Evolutionary conservation across 1,284 basidiomycete genomes (phyloP).

Genomic region (Ceratobasidium sp.): DNA sequence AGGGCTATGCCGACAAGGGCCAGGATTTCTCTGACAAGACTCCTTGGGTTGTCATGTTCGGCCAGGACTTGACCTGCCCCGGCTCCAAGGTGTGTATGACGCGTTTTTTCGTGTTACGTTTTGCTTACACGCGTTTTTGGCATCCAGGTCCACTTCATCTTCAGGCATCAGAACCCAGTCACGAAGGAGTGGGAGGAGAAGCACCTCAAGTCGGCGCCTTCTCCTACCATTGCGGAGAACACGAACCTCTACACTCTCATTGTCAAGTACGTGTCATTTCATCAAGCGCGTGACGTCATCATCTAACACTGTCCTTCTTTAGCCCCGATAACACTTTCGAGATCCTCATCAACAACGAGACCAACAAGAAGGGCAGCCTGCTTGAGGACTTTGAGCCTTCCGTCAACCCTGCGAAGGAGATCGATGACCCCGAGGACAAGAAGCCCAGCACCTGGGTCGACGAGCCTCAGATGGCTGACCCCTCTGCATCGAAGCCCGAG

Average conservation of each 20-base stretch:
- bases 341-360: constrained; percentile 91
- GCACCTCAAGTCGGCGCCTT: constrained; percentile 86
- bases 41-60: constrained; percentile 98
- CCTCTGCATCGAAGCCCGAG: constrained; percentile 87
- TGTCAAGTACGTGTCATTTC: constrained; percentile 71
- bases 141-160: constrained; percentile 92
- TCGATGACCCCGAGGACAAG: constrained; percentile 88
- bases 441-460: constrained; percentile 98
- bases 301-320: constrained; percentile 32
- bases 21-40: constrained; percentile 97
- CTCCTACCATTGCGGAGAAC: constrained; percentile 86
- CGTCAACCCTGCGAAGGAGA: constrained; percentile 93
- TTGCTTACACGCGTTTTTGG: neutral
- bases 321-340: constrained; percentile 96
- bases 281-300: constrained; percentile 18
- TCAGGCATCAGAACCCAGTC: constrained; percentile 93
- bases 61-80: constrained; percentile 87
- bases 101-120: constrained; percentile 5
- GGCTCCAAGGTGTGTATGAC: constrained; percentile 73
- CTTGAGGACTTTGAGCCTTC: constrained; percentile 96
- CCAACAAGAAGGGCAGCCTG: constrained; percentile 80
- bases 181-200: constrained; percentile 97
- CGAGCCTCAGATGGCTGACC: constrained; percentile 84
- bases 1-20: constrained; percentile 89
- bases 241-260: constrained; percentile 94